Conservation (phyloP, 371 early-diverging fungal species). For the Mucor ambiguus region DNA sequence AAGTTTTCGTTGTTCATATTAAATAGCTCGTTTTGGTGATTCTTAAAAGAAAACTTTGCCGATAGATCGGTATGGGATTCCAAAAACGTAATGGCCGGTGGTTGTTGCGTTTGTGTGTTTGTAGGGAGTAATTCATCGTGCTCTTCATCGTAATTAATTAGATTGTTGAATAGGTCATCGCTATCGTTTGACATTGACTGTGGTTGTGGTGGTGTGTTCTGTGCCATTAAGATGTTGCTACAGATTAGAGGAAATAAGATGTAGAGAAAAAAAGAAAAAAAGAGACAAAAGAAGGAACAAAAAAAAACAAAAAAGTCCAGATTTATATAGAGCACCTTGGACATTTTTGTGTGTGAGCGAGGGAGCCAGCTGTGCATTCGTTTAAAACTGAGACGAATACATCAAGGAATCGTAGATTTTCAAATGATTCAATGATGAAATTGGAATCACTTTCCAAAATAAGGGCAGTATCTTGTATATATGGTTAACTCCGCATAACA, state of each 20-base stretch:
- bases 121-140: not conserved
- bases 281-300: no score
- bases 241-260: not conserved
- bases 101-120: not conserved
- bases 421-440: not conserved
- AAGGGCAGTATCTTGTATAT: not conserved
- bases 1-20: slow-evolving; percentile 5
- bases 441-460: not conserved
- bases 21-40: not conserved
- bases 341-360: not conserved
- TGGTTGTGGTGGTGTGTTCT: not conserved
- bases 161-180: slow-evolving; percentile 3
- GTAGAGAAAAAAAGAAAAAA: not conserved
- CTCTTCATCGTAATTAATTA: slow-evolving; percentile 1
- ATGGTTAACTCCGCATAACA: not conserved
- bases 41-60: slow-evolving; percentile 1
- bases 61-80: slow-evolving; percentile 17
- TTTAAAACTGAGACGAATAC: not conserved
- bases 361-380: not conserved
- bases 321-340: not conserved
- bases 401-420: not conserved
- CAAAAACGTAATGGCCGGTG: slow-evolving; percentile 13
- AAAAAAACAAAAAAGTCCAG: not conserved
- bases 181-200: not conserved
- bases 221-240: not conserved